Evolutionary conservation across 2,329 filamentous ascomycete genomes (phyloP), one percentile per base, ranked within the genome.

Genomic region (Fusarium acutatum): DNA sequence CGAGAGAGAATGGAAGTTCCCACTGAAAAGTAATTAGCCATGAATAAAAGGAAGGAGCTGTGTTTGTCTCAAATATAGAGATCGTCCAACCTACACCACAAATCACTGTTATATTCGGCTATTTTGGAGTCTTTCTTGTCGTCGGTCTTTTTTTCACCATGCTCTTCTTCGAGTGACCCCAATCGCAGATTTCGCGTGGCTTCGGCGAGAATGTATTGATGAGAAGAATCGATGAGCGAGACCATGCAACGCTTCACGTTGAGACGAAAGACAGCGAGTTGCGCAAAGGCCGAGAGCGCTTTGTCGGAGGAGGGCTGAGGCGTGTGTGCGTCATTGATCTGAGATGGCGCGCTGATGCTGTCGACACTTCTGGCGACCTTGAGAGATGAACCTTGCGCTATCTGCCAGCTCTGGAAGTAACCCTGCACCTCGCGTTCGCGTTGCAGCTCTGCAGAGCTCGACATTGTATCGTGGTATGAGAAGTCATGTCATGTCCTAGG

Each of bases 131-230:
- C 22, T 5, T 59, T 32, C 11, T 35, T 20, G 15, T 35, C 56
- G 53, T 24, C n/a, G 14, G 57, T 35, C 13, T 60, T 28, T 2
- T 52, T 18, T 1, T 35, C 28, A 9, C 26, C 28, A 2, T 13
- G 11, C 5, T 67, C 57, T 4, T 70, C 44, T 15, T 81, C 81
- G 6, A 79, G 75, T 28, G 81, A 67, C 8, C 71, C 80, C 12
- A 86, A 77, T 10, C 84, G 83, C 7, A 87, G 71, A 3, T 83
- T 84, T 50, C 81, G 82, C 3, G 87, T 88, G 14, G 85, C 84
- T 73, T 89, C 87, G 41, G 86, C 86, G 46, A 89, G 81, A 54
- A 89, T 83, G 62, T 85, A 87, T 78, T 88, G 86, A 17, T 80
- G 82, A 7, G 81, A 78, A 10, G 79, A 77, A 67, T 86, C 85